phyloP scores from a whole-genome alignment of 192 early-diverging fungal genomes.

The Coemansia sp. region DNA sequence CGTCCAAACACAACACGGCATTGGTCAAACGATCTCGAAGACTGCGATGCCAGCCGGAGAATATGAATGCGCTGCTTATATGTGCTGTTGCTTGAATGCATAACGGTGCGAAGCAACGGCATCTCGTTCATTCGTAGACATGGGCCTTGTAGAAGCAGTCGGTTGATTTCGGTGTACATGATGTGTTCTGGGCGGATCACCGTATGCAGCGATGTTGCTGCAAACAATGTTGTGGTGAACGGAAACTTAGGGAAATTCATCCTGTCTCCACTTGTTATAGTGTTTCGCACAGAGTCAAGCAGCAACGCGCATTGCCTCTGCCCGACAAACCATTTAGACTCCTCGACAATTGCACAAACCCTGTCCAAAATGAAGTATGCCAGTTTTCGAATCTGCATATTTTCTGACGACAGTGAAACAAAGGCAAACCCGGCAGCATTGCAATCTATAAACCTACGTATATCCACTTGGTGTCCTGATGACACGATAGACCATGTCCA shows the following conservation, averaged over 20 bases:
- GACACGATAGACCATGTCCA: constrained; percentile 48
- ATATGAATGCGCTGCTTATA: constrained; percentile 28
- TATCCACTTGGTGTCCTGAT: constrained; percentile 8
- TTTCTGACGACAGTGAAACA: constrained; percentile 38
- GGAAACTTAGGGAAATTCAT: constrained; percentile 33
- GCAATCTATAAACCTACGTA: constrained; percentile 36
- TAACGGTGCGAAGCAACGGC: constrained; percentile 28
- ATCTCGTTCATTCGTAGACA: constrained; percentile 27
- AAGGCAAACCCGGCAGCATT: constrained; percentile 38
- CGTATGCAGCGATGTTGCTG: constrained; percentile 29
- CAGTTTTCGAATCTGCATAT: constrained; percentile 30
- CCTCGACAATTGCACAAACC: constrained; percentile 19
- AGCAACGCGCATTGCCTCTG: constrained; percentile 30
- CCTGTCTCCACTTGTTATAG: constrained; percentile 21
- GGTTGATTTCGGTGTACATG: constrained; percentile 37
- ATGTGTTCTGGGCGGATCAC: constrained; percentile 45
- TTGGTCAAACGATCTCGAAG: constrained; percentile 30
- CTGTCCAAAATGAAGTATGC: constrained; percentile 42
- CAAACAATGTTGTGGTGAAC: constrained; percentile 35
- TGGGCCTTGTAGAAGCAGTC: constrained; percentile 31
- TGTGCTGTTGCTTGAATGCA: constrained; percentile 12
- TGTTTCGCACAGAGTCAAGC: constrained; percentile 48
- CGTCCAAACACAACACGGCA: constrained; percentile 18
- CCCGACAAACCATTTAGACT: constrained; percentile 18
- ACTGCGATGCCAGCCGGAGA: constrained; percentile 37